Percentiles rank a stretch among this genome's conserved stretches.
Evolutionary conservation across 2,329 filamentous ascomycete genomes (phyloP).

Genomic region (Trichophyton simii): DNA sequence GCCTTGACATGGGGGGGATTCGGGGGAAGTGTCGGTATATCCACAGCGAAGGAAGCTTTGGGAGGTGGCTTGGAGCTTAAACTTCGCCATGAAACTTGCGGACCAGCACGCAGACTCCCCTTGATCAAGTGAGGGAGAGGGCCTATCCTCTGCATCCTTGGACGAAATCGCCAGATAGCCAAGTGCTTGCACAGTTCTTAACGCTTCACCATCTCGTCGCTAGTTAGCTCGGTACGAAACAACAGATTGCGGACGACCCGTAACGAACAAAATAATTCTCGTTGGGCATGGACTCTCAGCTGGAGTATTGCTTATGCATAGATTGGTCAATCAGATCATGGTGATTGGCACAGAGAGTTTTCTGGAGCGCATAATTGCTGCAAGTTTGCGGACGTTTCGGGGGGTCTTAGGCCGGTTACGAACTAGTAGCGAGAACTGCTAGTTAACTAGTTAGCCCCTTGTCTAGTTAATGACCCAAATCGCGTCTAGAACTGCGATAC

Average conservation of each 20-base stretch:
- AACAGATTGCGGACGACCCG: neutral
- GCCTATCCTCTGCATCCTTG: too few relatives aligned
- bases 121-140: too few relatives aligned
- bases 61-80: neutral
- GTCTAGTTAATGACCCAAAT: too few relatives aligned
- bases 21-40: neutral
- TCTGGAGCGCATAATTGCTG: neutral
- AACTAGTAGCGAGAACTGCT: neutral
- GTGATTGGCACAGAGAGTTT: neutral
- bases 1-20: neutral
- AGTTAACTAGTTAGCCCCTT: too few relatives aligned
- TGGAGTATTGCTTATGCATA: neutral
- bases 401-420: neutral
- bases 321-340: neutral
- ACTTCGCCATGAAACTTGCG: neutral
- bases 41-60: neutral
- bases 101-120: neutral
- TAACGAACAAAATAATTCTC: neutral
- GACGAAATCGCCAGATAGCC: too few relatives aligned
- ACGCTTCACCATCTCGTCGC: too few relatives aligned
- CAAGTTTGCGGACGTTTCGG: neutral
- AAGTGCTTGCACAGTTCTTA: too few relatives aligned
- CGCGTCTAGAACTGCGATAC: too few relatives aligned
- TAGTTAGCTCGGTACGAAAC: neutral
- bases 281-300: neutral